Conservation (phyloP, 192 early-diverging fungal species). For the Coemansia sp. region DNA sequence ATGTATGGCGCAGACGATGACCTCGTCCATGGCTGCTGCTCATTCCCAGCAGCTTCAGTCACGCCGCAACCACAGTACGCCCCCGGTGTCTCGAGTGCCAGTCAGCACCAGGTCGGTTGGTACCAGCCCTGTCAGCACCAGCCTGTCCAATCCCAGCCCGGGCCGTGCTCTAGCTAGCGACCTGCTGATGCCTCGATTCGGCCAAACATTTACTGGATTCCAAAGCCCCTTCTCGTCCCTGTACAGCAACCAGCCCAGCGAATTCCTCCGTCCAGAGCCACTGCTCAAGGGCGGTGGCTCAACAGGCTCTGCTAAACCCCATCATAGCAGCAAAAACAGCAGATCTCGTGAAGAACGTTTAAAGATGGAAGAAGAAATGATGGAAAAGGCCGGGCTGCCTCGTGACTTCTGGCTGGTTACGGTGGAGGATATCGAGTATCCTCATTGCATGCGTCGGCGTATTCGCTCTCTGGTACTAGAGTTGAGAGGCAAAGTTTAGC, state of each 20-base stretch:
- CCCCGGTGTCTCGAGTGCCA: slow-evolving; percentile 5
- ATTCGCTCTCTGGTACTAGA: slow-evolving; percentile 43
- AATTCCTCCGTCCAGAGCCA: slow-evolving; percentile 17
- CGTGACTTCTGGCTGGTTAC: slow-evolving; percentile 52
- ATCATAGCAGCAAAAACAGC: neutral
- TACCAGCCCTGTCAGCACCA: neutral
- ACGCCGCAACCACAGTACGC: slow-evolving; percentile 17
- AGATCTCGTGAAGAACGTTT: slow-evolving; percentile 34
- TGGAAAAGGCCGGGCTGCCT: slow-evolving; percentile 47
- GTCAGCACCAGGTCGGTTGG: neutral
- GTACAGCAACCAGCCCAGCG: slow-evolving; percentile 6
- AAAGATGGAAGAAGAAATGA: slow-evolving; percentile 31
- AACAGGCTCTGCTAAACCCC: slow-evolving; percentile 2
- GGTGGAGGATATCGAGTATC: slow-evolving; percentile 54
- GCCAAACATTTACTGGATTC: slow-evolving; percentile 32
- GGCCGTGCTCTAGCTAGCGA: slow-evolving; percentile 42
- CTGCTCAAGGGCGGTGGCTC: slow-evolving; percentile 32
- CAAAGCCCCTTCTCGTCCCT: slow-evolving; percentile 25
- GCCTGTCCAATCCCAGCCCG: neutral
- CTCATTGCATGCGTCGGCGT: slow-evolving; percentile 44
- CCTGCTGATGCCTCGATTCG: slow-evolving; percentile 40
- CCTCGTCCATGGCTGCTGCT: slow-evolving; percentile 9
- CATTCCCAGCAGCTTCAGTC: slow-evolving; percentile 15
- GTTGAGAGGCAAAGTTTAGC: slow-evolving; percentile 8
- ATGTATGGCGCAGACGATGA: slow-evolving; percentile 5